Evolutionary conservation across 768 basidiomycete species (phyloP).

Genomic region (Kwoniella mangroviensis): DNA sequence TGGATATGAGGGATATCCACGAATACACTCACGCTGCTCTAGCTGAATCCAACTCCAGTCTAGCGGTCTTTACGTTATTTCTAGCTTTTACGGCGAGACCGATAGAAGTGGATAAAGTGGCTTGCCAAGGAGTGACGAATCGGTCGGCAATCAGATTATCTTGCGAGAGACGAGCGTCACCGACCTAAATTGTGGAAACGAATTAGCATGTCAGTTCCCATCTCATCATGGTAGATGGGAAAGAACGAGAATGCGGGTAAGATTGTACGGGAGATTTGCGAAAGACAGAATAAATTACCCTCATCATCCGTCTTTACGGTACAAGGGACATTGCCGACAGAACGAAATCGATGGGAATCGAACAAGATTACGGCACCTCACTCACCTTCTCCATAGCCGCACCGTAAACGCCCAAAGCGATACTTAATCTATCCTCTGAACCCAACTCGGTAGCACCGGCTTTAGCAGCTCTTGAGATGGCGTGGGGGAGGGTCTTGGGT

Average conservation of each 20-base stretch:
- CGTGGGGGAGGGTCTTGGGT: slow-evolving; percentile 97
- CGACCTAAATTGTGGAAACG: slow-evolving; percentile 59
- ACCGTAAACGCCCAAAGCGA: slow-evolving; percentile 77
- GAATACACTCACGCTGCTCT: slow-evolving; percentile 50
- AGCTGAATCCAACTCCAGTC: slow-evolving; percentile 87
- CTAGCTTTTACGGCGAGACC: slow-evolving; percentile 87
- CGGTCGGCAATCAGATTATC: slow-evolving; percentile 69
- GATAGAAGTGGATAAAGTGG: slow-evolving; percentile 80
- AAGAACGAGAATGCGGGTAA: no score
- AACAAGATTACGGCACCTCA: neutral
- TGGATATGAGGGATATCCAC: no score
- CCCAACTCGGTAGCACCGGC: slow-evolving; percentile 62
- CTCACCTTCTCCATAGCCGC: slow-evolving; percentile 75
- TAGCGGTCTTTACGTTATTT: slow-evolving; percentile 60
- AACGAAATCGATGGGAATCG: no score
- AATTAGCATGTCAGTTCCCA: no score
- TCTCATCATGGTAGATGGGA: no score
- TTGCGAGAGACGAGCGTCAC: slow-evolving; percentile 76
- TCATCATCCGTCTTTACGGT: no score
- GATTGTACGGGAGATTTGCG: no score
- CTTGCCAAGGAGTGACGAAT: slow-evolving; percentile 62
- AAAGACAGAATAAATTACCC: no score
- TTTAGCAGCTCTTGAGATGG: slow-evolving; percentile 79
- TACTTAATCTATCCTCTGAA: slow-evolving; percentile 71
- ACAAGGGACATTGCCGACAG: no score